Evolutionary conservation across 106 monocot species (phyloP), one percentile per base, ranked within the genome.

Genomic region (Cymbidium sinense): DNA sequence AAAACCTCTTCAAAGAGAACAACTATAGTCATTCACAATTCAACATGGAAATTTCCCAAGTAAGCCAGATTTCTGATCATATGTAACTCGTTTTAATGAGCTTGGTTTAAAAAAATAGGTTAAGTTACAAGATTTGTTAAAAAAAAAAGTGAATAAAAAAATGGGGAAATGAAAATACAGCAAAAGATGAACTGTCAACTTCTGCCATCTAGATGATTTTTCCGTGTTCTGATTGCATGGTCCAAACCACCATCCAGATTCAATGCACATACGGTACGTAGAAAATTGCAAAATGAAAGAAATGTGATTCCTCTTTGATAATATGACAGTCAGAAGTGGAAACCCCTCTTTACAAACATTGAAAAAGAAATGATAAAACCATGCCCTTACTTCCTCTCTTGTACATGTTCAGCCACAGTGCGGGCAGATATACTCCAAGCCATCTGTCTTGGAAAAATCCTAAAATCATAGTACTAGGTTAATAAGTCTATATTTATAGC

Each of bases 381-480:
- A 62, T 62, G 27, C 10, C 62, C 6, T 27, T 27, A 9, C 7
- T 23, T 62, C 25, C 62, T 7, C 4, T 62, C 62, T 17, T 62
- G 62, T 62, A 23, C 62, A 25, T 62, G 7, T 65, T 30, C 65
- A 65, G 65, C 30, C 29, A 30, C 65, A 65, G 65, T 65, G 65
- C 2, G 65, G 65, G 65, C 65, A 65, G 30, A 65, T 30, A 13
- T 65, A 65, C 1, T 65, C 65, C 8, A 65, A 31, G 10, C 65
- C 65, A 65, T 65, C 65, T 29, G 65, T 30, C 65, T 65, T 65
- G 30, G 65, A 65, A 13, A 30, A 65, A 65, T 65, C 65, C 65
- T 65, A 13, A 30, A 65, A 12, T 30, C 65, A 30, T 30, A 12
- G 65, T 65, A 3, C 6, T 21, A 13, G 65, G 11, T 30, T 65